Percentiles rank a stretch among this genome's conserved stretches.
Conservation (phyloP, 2,329 filamentous ascomycete species). For the Colletotrichum cereale region DNA sequence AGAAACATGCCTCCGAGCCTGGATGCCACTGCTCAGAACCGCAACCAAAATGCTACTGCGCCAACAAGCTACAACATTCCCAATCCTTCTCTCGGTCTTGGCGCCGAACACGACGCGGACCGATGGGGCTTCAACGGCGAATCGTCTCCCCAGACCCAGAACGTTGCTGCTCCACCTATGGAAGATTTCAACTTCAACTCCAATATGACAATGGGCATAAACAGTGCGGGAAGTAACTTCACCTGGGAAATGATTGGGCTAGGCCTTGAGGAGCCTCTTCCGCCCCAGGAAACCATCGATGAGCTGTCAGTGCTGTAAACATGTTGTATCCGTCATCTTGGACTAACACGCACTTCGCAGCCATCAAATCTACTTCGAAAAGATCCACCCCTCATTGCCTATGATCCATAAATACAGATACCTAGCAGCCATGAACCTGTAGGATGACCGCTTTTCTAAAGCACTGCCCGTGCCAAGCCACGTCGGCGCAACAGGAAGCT, state of each 20-base stretch:
- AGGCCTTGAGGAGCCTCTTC: slow-evolving; percentile 70
- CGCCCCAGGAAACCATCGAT: slow-evolving; percentile 75
- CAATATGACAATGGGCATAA: slow-evolving; percentile 63
- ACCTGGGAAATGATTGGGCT: slow-evolving; percentile 83
- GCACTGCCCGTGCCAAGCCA: neutral
- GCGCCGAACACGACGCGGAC: slow-evolving; percentile 62
- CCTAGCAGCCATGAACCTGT: slow-evolving; percentile 87
- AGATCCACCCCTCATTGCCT: slow-evolving; percentile 85
- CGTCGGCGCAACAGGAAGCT: neutral
- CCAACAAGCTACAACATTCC: slow-evolving; percentile 56
- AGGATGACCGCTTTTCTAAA: slow-evolving; percentile 47
- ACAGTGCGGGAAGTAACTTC: slow-evolving; percentile 67
- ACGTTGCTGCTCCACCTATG: slow-evolving; percentile 47
- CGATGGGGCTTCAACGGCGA: slow-evolving; percentile 68
- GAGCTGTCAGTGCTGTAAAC: slow-evolving; percentile 73
- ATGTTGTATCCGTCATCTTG: slow-evolving; percentile 18
- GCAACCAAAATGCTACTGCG: slow-evolving; percentile 49
- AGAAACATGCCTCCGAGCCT: slow-evolving; percentile 51
- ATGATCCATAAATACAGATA: slow-evolving; percentile 93
- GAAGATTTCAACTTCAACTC: slow-evolving; percentile 71
- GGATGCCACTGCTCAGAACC: slow-evolving; percentile 45
- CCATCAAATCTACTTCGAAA: slow-evolving; percentile 90
- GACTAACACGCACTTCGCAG: slow-evolving; percentile 54
- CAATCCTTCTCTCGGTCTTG: slow-evolving; percentile 62
- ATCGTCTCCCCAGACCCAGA: slow-evolving; percentile 62